Percentiles rank a stretch among this genome's conserved stretches.
Conservation (phyloP, 345 rosid genomes). For the Cochlearia excelsa region DNA sequence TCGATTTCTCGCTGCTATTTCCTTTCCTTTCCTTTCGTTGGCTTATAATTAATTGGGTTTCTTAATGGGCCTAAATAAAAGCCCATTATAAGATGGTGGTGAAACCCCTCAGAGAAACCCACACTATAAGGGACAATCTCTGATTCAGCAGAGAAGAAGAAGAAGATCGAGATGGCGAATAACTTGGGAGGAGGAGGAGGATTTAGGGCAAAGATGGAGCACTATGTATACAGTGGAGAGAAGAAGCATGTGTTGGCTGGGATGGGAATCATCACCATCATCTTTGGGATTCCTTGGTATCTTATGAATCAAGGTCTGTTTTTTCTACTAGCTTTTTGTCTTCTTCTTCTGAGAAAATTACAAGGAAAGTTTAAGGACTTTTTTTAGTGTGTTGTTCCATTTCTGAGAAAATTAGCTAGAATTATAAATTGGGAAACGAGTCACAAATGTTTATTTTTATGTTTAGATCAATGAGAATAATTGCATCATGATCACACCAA, state of each 20-base stretch:
- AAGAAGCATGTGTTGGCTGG: slow-evolving; percentile 53
- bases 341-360: no score
- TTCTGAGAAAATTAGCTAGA: no score
- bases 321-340: not conserved
- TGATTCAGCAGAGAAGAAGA: not conserved
- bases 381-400: not conserved
- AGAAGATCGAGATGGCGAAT: not conserved
- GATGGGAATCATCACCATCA: slow-evolving; percentile 37
- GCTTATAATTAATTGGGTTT: slow-evolving; percentile 12
- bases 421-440: not conserved
- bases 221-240: slow-evolving; percentile 48
- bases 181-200: slow-evolving; percentile 35
- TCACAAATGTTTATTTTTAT: not conserved
- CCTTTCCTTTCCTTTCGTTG: no score
- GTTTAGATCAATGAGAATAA: no score
- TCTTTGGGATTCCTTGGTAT: slow-evolving; percentile 71
- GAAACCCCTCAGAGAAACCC: not conserved
- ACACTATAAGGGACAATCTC: no score
- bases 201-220: slow-evolving; percentile 43
- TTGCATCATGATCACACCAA: not conserved
- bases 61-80: slow-evolving; percentile 5
- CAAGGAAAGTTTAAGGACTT: no score
- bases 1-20: not conserved
- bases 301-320: slow-evolving; percentile 73
- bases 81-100: slow-evolving; percentile 15